Evolutionary conservation across 352 stramenopile genomes (phyloP).

Genomic region (Hyaloperonospora brassicae): DNA sequence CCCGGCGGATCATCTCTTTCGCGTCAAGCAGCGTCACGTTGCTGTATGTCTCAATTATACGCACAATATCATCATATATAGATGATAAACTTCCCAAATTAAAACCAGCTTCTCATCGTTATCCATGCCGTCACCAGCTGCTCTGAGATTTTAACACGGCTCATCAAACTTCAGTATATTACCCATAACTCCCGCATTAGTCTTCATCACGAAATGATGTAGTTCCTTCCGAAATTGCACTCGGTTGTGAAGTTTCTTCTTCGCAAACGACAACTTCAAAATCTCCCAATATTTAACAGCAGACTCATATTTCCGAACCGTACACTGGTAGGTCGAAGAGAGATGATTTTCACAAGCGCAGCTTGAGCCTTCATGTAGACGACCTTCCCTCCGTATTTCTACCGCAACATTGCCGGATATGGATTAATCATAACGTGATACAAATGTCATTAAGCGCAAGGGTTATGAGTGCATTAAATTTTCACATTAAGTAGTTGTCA

Average conservation of each 20-base stretch:
- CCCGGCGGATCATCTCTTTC: neutral
- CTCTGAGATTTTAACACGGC: neutral
- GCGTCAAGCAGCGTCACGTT: neutral
- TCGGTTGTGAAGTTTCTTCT: too few species aligned
- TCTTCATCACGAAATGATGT: slow-evolving; percentile 33
- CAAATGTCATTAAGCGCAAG: neutral
- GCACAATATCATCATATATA: too few species aligned
- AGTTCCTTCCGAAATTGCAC: slow-evolving; percentile 22
- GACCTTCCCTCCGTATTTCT: neutral
- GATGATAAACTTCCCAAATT: neutral
- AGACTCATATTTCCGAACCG: neutral
- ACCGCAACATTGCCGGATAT: neutral
- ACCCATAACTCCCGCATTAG: neutral
- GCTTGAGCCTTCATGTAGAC: neutral
- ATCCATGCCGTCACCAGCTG: neutral
- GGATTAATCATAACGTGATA: neutral
- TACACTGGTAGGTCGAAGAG: neutral
- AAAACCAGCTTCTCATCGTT: neutral
- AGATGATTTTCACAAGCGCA: neutral
- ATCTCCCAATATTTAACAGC: slow-evolving; percentile 12
- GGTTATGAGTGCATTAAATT: neutral
- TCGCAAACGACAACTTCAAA: slow-evolving; percentile 6
- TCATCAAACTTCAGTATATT: neutral
- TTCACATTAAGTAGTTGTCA: neutral
- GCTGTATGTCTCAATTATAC: too few species aligned